These are phyloP conservation scores for Cucurbita ficifolia DNA, from an alignment of 306 rosid genomes.

Conservation along the genomic window DNA sequence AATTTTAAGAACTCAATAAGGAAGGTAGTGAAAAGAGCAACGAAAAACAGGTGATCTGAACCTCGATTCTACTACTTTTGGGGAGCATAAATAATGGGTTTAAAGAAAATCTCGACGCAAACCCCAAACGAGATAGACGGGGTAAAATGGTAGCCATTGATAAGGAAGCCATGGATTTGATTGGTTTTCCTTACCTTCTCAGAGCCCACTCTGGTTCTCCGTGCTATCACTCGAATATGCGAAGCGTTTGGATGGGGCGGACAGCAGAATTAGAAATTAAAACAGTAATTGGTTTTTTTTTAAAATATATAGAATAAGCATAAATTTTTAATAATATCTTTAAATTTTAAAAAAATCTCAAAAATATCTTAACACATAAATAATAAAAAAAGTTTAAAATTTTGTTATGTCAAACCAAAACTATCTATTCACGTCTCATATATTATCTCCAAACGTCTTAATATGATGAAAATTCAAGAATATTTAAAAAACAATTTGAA, in stretches of 20 bases:
- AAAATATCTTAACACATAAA: too few relatives aligned
- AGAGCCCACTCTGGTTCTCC: neutral
- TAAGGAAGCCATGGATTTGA: conserved; percentile 27
- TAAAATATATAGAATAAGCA: too few relatives aligned
- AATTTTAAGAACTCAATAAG: neutral
- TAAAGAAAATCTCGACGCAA: conserved; percentile 16
- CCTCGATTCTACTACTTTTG: conserved; percentile 28
- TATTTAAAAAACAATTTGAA: too few relatives aligned
- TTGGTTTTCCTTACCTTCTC: neutral
- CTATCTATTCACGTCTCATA: too few relatives aligned
- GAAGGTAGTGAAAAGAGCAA: neutral
- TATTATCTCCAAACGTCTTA: too few relatives aligned
- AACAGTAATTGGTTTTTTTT: neutral
- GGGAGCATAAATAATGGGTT: conserved; percentile 17
- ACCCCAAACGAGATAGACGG: conserved; percentile 28
- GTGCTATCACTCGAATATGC: neutral
- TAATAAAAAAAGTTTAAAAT: too few relatives aligned
- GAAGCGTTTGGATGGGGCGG: neutral
- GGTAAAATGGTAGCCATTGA: conserved; percentile 22
- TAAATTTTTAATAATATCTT: too few relatives aligned
- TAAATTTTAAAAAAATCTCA: too few relatives aligned
- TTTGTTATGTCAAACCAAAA: too few relatives aligned
- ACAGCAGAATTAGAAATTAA: neutral
- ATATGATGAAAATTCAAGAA: too few relatives aligned
- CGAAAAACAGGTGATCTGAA: neutral